Conservation (phyloP, 768 basidiomycete genomes). For the Mrakia frigida region DNA sequence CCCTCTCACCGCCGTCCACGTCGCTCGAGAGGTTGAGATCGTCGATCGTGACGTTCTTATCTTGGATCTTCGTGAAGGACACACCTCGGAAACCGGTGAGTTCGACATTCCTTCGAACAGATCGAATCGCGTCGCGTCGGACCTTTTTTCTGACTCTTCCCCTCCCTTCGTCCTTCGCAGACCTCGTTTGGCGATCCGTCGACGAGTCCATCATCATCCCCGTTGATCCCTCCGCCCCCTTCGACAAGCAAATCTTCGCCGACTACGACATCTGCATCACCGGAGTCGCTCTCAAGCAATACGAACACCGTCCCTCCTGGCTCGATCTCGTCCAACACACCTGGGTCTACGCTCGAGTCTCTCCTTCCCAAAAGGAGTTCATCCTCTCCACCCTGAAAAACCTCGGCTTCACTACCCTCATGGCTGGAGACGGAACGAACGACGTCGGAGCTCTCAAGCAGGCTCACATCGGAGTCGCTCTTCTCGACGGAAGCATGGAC, state of each 20-base stretch:
- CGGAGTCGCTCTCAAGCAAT: constrained; percentile 86
- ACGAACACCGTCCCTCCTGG: constrained; percentile 65
- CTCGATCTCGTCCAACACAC: constrained; percentile 81
- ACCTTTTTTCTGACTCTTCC: background rate
- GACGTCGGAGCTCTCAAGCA: constrained; percentile 98
- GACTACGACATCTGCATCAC: constrained; percentile 95
- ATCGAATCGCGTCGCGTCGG: background rate
- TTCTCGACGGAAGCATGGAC: constrained; percentile 83
- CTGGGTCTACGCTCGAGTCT: constrained; percentile 98
- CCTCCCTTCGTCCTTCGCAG: constrained; percentile 45
- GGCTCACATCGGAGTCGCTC: constrained; percentile 91
- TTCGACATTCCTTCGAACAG: constrained; percentile 1
- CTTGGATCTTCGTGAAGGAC: constrained; percentile 78
- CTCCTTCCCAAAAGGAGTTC: constrained; percentile 89
- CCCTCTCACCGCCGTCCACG: constrained; percentile 91
- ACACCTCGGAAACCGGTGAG: constrained; percentile 63
- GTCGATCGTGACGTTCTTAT: constrained; percentile 92
- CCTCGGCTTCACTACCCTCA: constrained; percentile 85
- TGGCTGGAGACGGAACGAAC: constrained; percentile 99
- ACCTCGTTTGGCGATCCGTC: constrained; percentile 88
- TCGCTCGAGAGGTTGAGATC: constrained; percentile 93
- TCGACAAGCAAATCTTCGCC: constrained; percentile 71
- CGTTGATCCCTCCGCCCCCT: constrained; percentile 69
- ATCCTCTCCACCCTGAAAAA: constrained; percentile 85
- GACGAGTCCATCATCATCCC: constrained; percentile 85